Evolutionary conservation across 1,139 yeast genomes (phyloP).

Genomic region (Candida dubliniensis): DNA sequence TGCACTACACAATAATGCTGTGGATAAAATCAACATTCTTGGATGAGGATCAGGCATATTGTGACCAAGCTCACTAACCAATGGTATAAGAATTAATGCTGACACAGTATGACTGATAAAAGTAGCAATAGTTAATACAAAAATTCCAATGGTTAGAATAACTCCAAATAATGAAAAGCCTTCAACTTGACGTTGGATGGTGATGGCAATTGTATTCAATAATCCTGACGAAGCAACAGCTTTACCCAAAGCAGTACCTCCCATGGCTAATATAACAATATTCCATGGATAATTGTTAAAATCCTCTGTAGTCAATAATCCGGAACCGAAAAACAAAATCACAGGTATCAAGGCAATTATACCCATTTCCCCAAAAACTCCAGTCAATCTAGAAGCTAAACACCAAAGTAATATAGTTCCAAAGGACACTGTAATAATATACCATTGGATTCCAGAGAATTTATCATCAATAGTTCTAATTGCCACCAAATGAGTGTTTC

Average conservation of each 20-base stretch:
- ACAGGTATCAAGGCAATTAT: slow-evolving; percentile 68
- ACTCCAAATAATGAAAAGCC: slow-evolving; percentile 60
- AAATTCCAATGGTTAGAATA: slow-evolving; percentile 62
- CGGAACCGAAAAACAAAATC: slow-evolving; percentile 68
- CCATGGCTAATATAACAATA: slow-evolving; percentile 74
- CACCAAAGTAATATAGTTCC: slow-evolving; percentile 72
- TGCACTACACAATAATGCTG: slow-evolving; percentile 66
- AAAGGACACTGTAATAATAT: slow-evolving; percentile 50
- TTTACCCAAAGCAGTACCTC: slow-evolving; percentile 73
- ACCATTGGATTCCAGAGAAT: slow-evolving; percentile 65
- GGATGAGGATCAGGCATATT: slow-evolving; percentile 56
- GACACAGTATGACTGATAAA: slow-evolving; percentile 79
- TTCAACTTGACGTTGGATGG: slow-evolving; percentile 55
- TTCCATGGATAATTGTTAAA: slow-evolving; percentile 77
- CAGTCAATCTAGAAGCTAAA: slow-evolving; percentile 56
- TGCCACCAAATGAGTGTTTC: slow-evolving; percentile 43
- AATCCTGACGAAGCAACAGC: slow-evolving; percentile 74
- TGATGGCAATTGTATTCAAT: slow-evolving; percentile 59
- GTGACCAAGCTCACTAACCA: slow-evolving; percentile 68
- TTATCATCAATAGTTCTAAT: slow-evolving; percentile 61
- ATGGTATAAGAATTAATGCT: slow-evolving; percentile 68
- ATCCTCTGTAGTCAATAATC: slow-evolving; percentile 62
- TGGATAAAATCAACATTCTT: slow-evolving; percentile 62
- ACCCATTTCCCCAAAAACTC: slow-evolving; percentile 69
- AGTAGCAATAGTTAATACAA: slow-evolving; percentile 68